Evolutionary conservation across 495 filamentous ascomycete species (phyloP).

Genomic region (Aspergillus coremiiformis): DNA sequence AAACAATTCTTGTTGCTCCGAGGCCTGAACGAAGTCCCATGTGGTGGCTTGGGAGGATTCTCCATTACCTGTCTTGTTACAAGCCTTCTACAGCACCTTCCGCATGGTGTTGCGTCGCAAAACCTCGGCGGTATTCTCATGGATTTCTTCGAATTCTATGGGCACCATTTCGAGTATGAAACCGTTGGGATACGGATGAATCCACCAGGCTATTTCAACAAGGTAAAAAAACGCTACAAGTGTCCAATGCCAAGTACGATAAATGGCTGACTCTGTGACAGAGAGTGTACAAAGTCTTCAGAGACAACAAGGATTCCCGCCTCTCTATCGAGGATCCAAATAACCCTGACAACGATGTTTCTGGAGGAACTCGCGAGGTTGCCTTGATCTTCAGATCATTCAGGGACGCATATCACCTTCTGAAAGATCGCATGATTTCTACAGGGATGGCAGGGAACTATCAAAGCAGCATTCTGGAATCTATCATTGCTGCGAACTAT

Average conservation of each 20-base stretch:
- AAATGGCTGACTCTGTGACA: slow-evolving; percentile 4
- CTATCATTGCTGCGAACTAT: slow-evolving; percentile 67
- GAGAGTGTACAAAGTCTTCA: slow-evolving; percentile 18
- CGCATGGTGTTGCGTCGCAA: slow-evolving; percentile 51
- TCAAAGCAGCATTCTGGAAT: slow-evolving; percentile 53
- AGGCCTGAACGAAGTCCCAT: slow-evolving; percentile 80
- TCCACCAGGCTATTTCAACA: slow-evolving; percentile 61
- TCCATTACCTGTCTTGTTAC: slow-evolving; percentile 90
- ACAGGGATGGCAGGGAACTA: slow-evolving; percentile 18
- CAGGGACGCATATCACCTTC: slow-evolving; percentile 46
- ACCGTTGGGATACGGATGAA: slow-evolving; percentile 64
- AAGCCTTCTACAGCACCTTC: slow-evolving; percentile 71
- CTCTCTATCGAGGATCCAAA: slow-evolving; percentile 88
- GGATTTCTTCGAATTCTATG: slow-evolving; percentile 83
- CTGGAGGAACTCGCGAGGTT: slow-evolving; percentile 67
- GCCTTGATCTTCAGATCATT: slow-evolving; percentile 56
- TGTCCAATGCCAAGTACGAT: neutral
- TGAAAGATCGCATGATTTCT: slow-evolving; percentile 52
- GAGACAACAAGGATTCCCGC: slow-evolving; percentile 39
- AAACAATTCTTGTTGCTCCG: slow-evolving; percentile 91
- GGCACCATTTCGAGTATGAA: slow-evolving; percentile 62
- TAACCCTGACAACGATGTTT: slow-evolving; percentile 71
- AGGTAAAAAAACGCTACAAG: slow-evolving; percentile 48
- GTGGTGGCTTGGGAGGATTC: slow-evolving; percentile 90
- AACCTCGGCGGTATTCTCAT: slow-evolving; percentile 74